Evolutionary conservation across 2,329 filamentous ascomycete genomes (phyloP), one percentile per base, ranked within the genome.

Genomic region (Polychaeton citri): DNA sequence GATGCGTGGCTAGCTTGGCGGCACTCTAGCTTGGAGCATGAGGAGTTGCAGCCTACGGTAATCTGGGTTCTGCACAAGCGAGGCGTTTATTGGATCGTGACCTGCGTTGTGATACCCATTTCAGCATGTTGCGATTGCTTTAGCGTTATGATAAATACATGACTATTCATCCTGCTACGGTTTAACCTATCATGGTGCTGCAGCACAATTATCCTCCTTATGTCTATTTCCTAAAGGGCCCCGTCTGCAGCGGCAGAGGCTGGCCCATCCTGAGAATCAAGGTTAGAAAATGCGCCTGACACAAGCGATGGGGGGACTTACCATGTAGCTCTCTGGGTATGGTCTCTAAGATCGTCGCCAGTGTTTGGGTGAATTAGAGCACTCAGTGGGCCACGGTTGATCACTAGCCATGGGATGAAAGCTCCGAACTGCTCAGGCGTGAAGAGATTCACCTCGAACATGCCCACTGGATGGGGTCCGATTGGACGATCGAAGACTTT

Each of bases 391-490:
- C 86, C 86, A 4, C 86, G 70, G 59, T 87, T 79, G 38, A 94
- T 74, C 19, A 83, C 72, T 19, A 94, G 63, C 86, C 86, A 94
- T 0, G 83, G 71, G 26, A 95, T 63, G 50, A 94, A 92, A 0
- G 87, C 86, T 0, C 86, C 86, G 51, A 94, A 94, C 56, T 94
- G 82, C 3, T 75, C 55, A 0, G 86, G 87, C 0, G 79, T 85
- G 56, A 88, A 84, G 15, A 94, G 32, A 47, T 92, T 92, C 32
- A 94, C 84, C 60, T 95, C 87, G 50, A 94, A 94, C 85, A 93
- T 94, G 35, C 77, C 81, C 1, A 85, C 59, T 0, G 81, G 78
- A 55, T 94, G 86, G 1, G 86, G 86, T 0, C 86, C 87, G 19
- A 94, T 59, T 0, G 86, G 84, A 10, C 63, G 60, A 45, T 90